Evolutionary conservation across 2,329 filamentous ascomycete genomes (phyloP).

Genomic region (Fusarium cyanostomum): DNA sequence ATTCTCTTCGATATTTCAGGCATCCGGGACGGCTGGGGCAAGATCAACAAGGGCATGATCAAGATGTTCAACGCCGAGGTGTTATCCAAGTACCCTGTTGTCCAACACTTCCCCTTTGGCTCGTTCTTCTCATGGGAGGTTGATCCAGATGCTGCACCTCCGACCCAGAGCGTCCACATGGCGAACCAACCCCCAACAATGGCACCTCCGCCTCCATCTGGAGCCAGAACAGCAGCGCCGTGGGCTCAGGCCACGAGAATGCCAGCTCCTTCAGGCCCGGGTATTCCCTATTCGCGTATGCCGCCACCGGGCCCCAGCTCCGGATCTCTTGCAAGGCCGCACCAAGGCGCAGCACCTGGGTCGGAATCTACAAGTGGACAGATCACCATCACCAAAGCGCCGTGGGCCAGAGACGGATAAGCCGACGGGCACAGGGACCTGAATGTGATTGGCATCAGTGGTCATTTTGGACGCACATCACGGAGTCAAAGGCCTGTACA

Average conservation of each 20-base stretch:
- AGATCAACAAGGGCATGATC: constrained; percentile 99
- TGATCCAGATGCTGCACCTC: constrained; percentile 67
- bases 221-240: constrained; percentile 53
- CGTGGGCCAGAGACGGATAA: constrained; percentile 54
- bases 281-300: constrained; percentile 53
- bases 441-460: neutral
- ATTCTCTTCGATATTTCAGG: constrained; percentile 95
- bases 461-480: neutral
- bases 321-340: constrained; percentile 39
- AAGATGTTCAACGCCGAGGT: constrained; percentile 99
- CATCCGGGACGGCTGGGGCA: constrained; percentile 92
- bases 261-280: constrained; percentile 47
- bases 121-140: constrained; percentile 80
- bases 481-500: constrained; percentile 3
- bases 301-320: constrained; percentile 45
- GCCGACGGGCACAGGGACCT: neutral
- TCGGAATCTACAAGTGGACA: constrained; percentile 51
- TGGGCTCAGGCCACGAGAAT: constrained; percentile 56
- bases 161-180: constrained; percentile 64
- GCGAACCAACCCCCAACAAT: constrained; percentile 60
- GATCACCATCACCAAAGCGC: constrained; percentile 56
- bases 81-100: constrained; percentile 93
- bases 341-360: constrained; percentile 27
- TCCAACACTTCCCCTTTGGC: constrained; percentile 93
- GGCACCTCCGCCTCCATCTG: constrained; percentile 30